Evolutionary conservation across 352 stramenopile genomes (phyloP).

Genomic region (Pythium dissotocum): DNA sequence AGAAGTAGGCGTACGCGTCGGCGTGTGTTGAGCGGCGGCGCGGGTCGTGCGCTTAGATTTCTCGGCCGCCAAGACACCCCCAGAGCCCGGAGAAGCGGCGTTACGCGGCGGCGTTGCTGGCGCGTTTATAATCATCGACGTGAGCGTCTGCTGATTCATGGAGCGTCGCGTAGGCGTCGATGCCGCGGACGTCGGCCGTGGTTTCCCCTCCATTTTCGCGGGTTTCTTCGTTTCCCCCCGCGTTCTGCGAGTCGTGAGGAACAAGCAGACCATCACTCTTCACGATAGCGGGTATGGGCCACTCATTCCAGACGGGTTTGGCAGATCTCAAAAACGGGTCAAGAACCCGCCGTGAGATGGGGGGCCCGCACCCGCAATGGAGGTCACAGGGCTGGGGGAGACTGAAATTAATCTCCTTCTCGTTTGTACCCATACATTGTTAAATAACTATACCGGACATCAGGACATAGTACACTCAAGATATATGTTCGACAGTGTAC

Average conservation of each 20-base stretch:
- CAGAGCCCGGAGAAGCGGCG: neutral
- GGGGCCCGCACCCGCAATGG: neutral
- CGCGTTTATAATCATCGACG: neutral
- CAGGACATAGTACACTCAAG: neutral
- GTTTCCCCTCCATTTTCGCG: neutral
- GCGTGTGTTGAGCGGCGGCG: neutral
- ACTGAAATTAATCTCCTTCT: neutral
- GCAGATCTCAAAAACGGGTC: neutral
- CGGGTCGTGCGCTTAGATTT: slow-evolving; percentile 16
- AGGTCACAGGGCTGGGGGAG: neutral
- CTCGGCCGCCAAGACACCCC: neutral
- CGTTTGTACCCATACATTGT: neutral
- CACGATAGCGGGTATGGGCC: slow-evolving; percentile 21
- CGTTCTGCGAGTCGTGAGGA: neutral
- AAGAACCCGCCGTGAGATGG: neutral
- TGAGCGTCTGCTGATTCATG: slow-evolving; percentile 28
- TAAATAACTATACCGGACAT: neutral
- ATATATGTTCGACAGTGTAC: neutral
- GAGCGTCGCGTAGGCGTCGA: slow-evolving; percentile 25
- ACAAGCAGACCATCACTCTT: slow-evolving; percentile 23
- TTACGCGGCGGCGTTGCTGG: neutral
- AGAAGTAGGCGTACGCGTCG: neutral
- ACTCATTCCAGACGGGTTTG: slow-evolving; percentile 10
- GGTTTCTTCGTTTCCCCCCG: slow-evolving; percentile 8
- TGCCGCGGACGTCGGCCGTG: slow-evolving; percentile 6